Percentiles rank a stretch among this genome's conserved stretches.
These are phyloP conservation scores for Lathyrus aphaca DNA, from an alignment of 306 rosid species.

Conservation along the genomic window DNA sequence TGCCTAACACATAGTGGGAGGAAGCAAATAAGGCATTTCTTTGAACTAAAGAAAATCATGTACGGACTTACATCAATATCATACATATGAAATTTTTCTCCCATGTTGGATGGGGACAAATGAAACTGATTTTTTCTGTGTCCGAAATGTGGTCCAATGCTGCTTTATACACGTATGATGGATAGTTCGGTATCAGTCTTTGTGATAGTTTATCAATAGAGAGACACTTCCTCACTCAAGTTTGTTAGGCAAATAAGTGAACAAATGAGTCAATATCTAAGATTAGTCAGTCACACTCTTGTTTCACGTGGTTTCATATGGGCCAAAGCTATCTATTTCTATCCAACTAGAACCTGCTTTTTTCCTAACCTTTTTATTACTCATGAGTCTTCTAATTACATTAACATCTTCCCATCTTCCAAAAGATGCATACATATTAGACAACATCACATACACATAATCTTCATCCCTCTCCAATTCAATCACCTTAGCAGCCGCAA, in stretches of 20 bases:
- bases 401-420: slow-evolving; percentile 70
- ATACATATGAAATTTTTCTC: neutral
- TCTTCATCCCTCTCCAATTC: slow-evolving; percentile 57
- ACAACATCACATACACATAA: slow-evolving; percentile 61
- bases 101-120: slow-evolving; percentile 6
- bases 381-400: slow-evolving; percentile 60
- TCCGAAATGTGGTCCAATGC: slow-evolving; percentile 9
- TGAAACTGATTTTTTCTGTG: neutral
- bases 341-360: slow-evolving; percentile 69
- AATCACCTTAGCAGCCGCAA: slow-evolving; percentile 66
- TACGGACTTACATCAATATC: neutral
- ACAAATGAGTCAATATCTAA: slow-evolving; percentile 7
- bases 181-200: neutral
- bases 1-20: slow-evolving; percentile 41
- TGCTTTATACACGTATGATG: neutral
- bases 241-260: neutral
- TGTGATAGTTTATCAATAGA: slow-evolving; percentile 3
- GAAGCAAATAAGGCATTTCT: slow-evolving; percentile 46
- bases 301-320: slow-evolving; percentile 9
- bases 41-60: slow-evolving; percentile 27
- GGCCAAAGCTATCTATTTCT: slow-evolving; percentile 36
- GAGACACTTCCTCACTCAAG: neutral
- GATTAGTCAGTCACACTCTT: neutral
- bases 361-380: slow-evolving; percentile 54
- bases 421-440: slow-evolving; percentile 61